A percentile compares a stretch with the other conserved stretches of the same genome.
Evolutionary conservation across 495 filamentous ascomycete species (phyloP).

Genomic region (Pseudotulostoma volvatum): DNA sequence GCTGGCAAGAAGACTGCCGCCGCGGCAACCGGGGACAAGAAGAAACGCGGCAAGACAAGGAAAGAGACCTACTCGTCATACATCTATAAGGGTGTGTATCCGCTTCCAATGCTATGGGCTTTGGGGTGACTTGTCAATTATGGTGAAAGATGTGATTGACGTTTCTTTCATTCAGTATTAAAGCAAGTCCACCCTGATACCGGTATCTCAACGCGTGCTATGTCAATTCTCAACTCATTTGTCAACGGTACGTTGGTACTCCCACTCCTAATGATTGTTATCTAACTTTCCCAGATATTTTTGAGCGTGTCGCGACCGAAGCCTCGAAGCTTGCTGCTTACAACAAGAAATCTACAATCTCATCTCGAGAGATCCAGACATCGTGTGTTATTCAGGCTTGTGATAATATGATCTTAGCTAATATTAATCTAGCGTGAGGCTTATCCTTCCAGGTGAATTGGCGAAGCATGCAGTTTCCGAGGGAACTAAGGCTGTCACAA

Average conservation of each 20-base stretch:
- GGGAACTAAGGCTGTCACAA: conserved; percentile 99
- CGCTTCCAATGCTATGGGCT: neutral
- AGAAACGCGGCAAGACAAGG: conserved; percentile 99
- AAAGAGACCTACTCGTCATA: conserved; percentile 99
- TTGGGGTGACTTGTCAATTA: conserved; percentile 3
- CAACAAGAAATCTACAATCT: conserved; percentile 99
- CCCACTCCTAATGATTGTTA: conserved; percentile 8
- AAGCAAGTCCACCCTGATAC: conserved; percentile 99
- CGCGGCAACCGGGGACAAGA: conserved; percentile 89
- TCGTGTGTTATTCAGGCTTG: conserved; percentile 39
- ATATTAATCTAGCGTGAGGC: conserved; percentile 46
- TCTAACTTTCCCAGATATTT: conserved; percentile 57
- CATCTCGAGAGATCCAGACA: conserved; percentile 97
- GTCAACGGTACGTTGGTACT: conserved; percentile 72
- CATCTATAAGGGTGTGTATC: conserved; percentile 98
- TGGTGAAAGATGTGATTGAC: conserved; percentile 16
- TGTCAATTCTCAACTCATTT: conserved; percentile 99
- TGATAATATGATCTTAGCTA: conserved; percentile 3
- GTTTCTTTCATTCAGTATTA: conserved; percentile 50
- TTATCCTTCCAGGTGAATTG: conserved; percentile 95
- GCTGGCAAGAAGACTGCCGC: conserved; percentile 92
- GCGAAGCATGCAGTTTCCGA: conserved; percentile 99
- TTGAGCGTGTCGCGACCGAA: conserved; percentile 97
- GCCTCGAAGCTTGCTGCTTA: conserved; percentile 98
- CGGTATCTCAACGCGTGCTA: conserved; percentile 99